Percentiles rank a stretch among this genome's conserved stretches.
Evolutionary conservation across 331 rosid species (phyloP).

Genomic region (Dryas integrifolia): DNA sequence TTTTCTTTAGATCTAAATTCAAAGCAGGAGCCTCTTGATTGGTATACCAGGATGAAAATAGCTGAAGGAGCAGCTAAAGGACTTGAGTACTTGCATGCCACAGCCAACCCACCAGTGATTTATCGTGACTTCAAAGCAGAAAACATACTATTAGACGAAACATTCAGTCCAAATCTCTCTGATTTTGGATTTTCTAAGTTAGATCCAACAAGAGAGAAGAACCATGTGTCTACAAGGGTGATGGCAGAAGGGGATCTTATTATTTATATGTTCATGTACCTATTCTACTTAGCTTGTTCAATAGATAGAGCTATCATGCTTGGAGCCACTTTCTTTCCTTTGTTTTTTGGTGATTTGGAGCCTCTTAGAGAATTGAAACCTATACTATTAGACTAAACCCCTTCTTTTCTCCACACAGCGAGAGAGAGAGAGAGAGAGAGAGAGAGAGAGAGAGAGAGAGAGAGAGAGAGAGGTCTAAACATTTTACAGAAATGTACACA

Average conservation of each 20-base stretch:
- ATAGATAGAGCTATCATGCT: background rate
- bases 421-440: no score
- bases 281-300: background rate
- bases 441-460: no score
- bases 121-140: conserved; percentile 68
- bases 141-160: conserved; percentile 55
- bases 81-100: conserved; percentile 63
- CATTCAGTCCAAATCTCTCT: conserved; percentile 57
- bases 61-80: conserved; percentile 72
- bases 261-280: background rate
- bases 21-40: conserved; percentile 50
- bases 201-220: conserved; percentile 53
- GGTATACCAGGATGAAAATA: conserved; percentile 66
- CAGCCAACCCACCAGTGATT: conserved; percentile 54
- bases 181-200: conserved; percentile 81
- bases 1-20: conserved; percentile 38
- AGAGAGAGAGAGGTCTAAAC: no score
- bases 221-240: conserved; percentile 55
- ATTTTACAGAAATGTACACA: background rate
- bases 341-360: no score
- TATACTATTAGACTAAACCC: no score
- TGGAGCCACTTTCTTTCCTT: no score
- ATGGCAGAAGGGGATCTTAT: background rate
- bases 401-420: no score
- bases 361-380: no score